Evolutionary conservation across 495 filamentous ascomycete species (phyloP).

Genomic region (Lineolata rhizophorae): DNA sequence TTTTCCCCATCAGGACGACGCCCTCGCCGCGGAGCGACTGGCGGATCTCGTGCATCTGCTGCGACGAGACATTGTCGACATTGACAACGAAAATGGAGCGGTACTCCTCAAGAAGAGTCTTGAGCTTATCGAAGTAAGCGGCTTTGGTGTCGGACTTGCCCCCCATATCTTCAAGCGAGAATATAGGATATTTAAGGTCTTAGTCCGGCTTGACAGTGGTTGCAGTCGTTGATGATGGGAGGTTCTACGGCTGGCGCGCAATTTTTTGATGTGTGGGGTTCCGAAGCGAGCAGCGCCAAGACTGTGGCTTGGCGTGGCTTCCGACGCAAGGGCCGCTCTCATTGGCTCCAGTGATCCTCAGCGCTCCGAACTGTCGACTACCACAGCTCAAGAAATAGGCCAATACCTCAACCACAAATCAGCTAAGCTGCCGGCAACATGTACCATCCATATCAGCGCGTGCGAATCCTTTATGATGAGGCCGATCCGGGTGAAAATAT

Average conservation of each 20-base stretch:
- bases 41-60: constrained; percentile 99
- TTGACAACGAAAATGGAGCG: constrained; percentile 89
- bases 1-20: constrained; percentile 98
- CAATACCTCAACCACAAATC: too few species aligned
- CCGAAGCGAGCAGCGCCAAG: too few species aligned
- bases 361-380: too few species aligned
- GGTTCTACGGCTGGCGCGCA: too few species aligned
- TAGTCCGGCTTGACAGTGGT: too few species aligned
- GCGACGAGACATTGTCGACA: constrained; percentile 49
- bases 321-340: too few species aligned
- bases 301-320: too few species aligned
- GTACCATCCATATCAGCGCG: neutral
- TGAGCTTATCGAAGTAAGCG: constrained; percentile 98
- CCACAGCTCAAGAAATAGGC: too few species aligned
- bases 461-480: neutral
- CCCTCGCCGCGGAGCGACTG: constrained; percentile 64
- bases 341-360: too few species aligned
- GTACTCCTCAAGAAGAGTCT: constrained; percentile 78
- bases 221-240: too few species aligned
- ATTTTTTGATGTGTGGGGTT: too few species aligned
- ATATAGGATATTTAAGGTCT: constrained; percentile 17
- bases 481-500: neutral
- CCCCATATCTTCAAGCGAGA: constrained; percentile 75
- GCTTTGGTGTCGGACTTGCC: constrained; percentile 87
- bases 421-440: too few species aligned